Evolutionary conservation across 805 yeast species (phyloP).

Genomic region (Metschnikowia proteae): DNA sequence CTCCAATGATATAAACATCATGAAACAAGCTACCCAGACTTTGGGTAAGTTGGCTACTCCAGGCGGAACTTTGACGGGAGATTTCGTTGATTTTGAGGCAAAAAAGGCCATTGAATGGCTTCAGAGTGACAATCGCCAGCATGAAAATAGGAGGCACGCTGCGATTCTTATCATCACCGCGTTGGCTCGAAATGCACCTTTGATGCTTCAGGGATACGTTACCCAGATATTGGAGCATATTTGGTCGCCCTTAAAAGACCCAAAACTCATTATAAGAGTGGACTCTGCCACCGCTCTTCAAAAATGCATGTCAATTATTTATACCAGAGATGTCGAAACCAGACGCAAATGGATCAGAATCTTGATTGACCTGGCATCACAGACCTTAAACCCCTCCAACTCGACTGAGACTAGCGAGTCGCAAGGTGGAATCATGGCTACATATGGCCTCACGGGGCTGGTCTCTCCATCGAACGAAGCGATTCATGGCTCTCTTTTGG

Average conservation of each 20-base stretch:
- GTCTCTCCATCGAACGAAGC: slow-evolving; percentile 48
- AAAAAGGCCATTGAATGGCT: slow-evolving; percentile 88
- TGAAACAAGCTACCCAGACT: slow-evolving; percentile 82
- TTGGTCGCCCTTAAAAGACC: slow-evolving; percentile 85
- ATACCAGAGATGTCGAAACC: slow-evolving; percentile 68
- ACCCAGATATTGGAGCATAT: slow-evolving; percentile 75
- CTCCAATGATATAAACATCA: slow-evolving; percentile 76
- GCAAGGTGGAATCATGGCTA: slow-evolving; percentile 3
- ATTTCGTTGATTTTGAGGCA: slow-evolving; percentile 89
- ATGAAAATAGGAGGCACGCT: slow-evolving; percentile 82
- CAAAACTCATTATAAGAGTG: slow-evolving; percentile 65
- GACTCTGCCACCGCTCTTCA: slow-evolving; percentile 84
- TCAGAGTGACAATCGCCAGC: slow-evolving; percentile 70
- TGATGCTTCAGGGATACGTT: slow-evolving; percentile 72
- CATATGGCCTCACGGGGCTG: slow-evolving; percentile 9
- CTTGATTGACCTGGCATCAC: slow-evolving; percentile 64
- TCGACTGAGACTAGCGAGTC: slow-evolving; percentile 10
- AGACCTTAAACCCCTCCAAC: slow-evolving; percentile 41
- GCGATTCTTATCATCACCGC: slow-evolving; percentile 81
- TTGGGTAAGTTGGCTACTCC: slow-evolving; percentile 86
- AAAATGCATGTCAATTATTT: slow-evolving; percentile 72
- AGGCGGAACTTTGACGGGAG: slow-evolving; percentile 86
- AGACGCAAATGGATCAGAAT: slow-evolving; percentile 73
- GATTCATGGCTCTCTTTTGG: slow-evolving; percentile 83
- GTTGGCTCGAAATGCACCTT: slow-evolving; percentile 83